Base-by-base conservation (phyloP, 768 basidiomycete genomes). In the Xerocomellus chrysenteron region DNA sequence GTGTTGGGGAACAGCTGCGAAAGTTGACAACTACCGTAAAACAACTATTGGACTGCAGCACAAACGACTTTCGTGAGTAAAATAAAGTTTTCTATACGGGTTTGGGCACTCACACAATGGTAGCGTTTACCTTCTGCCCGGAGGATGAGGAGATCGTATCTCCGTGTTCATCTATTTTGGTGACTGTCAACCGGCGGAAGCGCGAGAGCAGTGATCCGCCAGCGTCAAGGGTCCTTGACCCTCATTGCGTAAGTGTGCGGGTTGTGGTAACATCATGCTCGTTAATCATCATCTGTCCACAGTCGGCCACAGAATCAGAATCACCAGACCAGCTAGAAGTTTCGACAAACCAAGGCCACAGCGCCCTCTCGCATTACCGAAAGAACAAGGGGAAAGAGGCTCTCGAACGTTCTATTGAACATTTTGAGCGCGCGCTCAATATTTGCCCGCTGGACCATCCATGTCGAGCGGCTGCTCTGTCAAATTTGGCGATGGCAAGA, bases 401-500 rank as follows among this genome's bases (percentile, higher is more conserved):
- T 17, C 35, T 59, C 1, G 14, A 45, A 4, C 2, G 24, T 40
- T 39, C 55, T 12, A 24, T 52, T 9, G 40, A 44, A 5, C 13
- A 19, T 1, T 56, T 56, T 37, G 44, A 45, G 47, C 36, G 6
- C 4, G 55, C 45, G 9, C 50, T 59, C 5, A 21, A 35, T 7
- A 9, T 28, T 16, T 59, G 58, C 30, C 30, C 58, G 1, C 6
- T 6, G 21, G 36, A 45, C 13, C 47, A 56, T 37, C 47, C 58
- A 33, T 52, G 55, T 52, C 55, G 21, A 19, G 41, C 47, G 5
- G 55, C 47, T 33, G 55, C 47, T 0, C 45, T 44, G 8, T 52
- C 55, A 40, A 59, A 56, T 8, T 2, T 50, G 28, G 55, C 55
- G 35, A 50, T 39, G 41, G 43, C 28, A 13, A 32, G n/a, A 6